A percentile compares a stretch with the other conserved stretches of the same genome.
Evolutionary conservation across 2,329 filamentous ascomycete genomes (phyloP).

Genomic region (Penicillium sp.): DNA sequence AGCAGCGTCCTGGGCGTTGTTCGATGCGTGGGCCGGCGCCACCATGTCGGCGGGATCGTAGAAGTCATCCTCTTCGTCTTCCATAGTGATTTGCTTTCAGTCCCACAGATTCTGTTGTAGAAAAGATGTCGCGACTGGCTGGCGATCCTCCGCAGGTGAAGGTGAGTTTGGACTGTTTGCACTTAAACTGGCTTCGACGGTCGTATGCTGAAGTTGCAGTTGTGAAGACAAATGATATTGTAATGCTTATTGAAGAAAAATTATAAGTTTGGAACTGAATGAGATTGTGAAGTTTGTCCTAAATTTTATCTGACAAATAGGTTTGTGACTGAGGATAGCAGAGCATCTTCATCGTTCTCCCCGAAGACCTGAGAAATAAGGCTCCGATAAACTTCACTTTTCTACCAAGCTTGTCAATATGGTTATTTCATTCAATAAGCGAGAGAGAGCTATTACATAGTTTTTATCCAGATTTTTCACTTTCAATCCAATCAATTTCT

Average conservation of each 20-base stretch:
- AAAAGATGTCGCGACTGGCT: constrained; percentile 12
- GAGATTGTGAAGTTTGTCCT: not conserved
- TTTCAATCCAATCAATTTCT: not conserved
- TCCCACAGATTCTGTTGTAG: not conserved
- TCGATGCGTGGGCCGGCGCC: constrained; percentile 30
- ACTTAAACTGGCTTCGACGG: not conserved
- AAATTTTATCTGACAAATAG: not conserved
- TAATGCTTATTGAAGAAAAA: not conserved
- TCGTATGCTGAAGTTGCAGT: not conserved
- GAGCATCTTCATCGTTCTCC: not conserved
- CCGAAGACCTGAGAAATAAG: not conserved
- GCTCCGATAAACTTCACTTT: not conserved
- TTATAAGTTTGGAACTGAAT: not conserved
- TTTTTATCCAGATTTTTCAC: too few species aligned
- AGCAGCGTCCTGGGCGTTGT: constrained; percentile 28
- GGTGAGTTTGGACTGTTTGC: constrained; percentile 27
- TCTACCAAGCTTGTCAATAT: not conserved
- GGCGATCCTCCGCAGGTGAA: constrained; percentile 15
- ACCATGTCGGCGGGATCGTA: constrained; percentile 44
- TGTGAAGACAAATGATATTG: not conserved
- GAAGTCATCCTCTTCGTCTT: constrained; percentile 50
- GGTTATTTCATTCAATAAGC: not conserved
- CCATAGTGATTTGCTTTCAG: constrained; percentile 34
- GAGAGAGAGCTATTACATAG: not conserved
- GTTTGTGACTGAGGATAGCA: not conserved